Evolutionary conservation across 768 basidiomycete species (phyloP), one percentile per base, ranked within the genome.

Genomic region (Panus rudis): DNA sequence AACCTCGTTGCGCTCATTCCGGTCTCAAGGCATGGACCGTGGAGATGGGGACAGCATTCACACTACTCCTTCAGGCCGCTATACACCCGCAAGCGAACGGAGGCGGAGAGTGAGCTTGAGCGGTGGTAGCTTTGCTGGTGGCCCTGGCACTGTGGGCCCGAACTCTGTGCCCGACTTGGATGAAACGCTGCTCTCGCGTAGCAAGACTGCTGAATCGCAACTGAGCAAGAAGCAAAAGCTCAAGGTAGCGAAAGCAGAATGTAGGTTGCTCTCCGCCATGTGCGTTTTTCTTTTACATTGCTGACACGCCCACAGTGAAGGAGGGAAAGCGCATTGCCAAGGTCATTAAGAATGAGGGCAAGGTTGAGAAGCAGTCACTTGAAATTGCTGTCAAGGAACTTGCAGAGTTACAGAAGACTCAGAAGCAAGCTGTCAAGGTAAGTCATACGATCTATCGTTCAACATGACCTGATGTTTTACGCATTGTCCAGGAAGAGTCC

Each of bases 271-370:
- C 52, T n/a, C n/a, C n/a, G n/a, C n/a, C n/a, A n/a, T n/a, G n/a
- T n/a, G n/a, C n/a, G n/a, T 21, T 16, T 22, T 43, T 16, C n/a
- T 7, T 4, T 46, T 3, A 21, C 19, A 52, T 26, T 20, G 28
- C 43, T 16, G 23, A 26, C 17, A 28, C 21, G 5, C 16, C 16
- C 43, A 2, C 49, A 85, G 82, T 61, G 39, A 76, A 72, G 51
- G 76, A 84, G 37, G 72, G 73, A 6, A 78, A 74, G 52, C 69
- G 65, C 28, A 63, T 89, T 26, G 75, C 79, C 6, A 88, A 78
- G 56, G 73, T 91, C 26, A 76, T 90, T 53, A 79, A 75, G 60
- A 61, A 68, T 1, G 88, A 88, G 60, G 81, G 72, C 1, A 79
- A 78, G 54, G 68, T 74, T 1, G 85, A 89, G 61, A 78, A 78